Evolutionary conservation across 257 asterid genomes (phyloP), one percentile per base, ranked within the genome.

Genomic region (Solanum sejunctum): DNA sequence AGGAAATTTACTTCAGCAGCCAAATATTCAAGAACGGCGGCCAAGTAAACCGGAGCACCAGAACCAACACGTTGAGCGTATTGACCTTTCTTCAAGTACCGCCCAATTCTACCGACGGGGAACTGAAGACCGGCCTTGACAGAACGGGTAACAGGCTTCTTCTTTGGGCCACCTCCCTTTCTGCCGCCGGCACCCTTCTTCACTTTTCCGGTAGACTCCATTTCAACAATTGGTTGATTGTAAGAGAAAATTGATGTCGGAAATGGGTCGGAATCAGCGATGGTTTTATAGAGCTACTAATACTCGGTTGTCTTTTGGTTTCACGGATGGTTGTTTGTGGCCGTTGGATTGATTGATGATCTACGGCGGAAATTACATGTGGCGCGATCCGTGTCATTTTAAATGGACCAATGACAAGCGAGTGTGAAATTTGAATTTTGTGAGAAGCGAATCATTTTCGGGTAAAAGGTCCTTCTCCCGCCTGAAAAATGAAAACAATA

Each of bases 51-150:
- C 3, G 92, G 90, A 71, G 90, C 92, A 10, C 92, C 92, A 17
- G 85, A 54, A 5, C 92, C 92, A 36, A 89, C 92, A 1, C 92
- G 89, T 18, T 88, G 61, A 11, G 90, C 75, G 32, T 89, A 89
- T 2, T 87, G 87, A 8, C 92, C 92, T 39, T 88, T 89, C 61
- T 89, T 89, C 86, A 89, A 39, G 61, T 70, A 89, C 32, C 92
- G 87, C n/a, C 90, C 90, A 18, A 89, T 89, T 83, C 92, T 88
- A 9, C 92, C 92, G 16, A 89, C 92, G 32, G 90, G 92, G n/a
- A 89, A 89, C 32, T 89, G 92, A 41, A 89, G 86, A 5, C 90
- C 92, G 41, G 92, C 92, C 17, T 80, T 85, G 0, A 82, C 73
- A 2, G 90, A 89, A 23, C 90, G 88, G 51, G 92, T 18, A 6